Evolutionary conservation across 2,329 filamentous ascomycete species (phyloP).

Genomic region (Phyllosticta citriasiana): DNA sequence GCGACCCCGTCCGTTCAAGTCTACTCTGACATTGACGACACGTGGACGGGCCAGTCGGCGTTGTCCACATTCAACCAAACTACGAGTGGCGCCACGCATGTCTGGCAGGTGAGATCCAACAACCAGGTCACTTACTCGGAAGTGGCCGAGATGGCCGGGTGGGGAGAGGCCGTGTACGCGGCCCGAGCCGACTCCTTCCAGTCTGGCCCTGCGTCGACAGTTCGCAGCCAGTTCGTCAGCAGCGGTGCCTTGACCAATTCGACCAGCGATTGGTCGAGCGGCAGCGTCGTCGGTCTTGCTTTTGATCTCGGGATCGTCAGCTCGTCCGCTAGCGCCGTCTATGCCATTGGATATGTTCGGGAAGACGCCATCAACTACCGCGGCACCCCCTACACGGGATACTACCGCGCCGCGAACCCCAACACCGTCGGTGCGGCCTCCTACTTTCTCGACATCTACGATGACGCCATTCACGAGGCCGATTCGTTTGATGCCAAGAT

Average conservation of each 20-base stretch:
- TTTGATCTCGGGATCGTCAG: slow-evolving; percentile 30
- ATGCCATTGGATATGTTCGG: slow-evolving; percentile 33
- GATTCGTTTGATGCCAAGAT: slow-evolving; percentile 19
- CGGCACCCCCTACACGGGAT: slow-evolving; percentile 30
- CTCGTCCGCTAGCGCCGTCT: slow-evolving; percentile 24
- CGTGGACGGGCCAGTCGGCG: slow-evolving; percentile 30
- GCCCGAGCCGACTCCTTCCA: slow-evolving; percentile 23
- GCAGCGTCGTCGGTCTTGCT: slow-evolving; percentile 27
- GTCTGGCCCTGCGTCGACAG: slow-evolving; percentile 19
- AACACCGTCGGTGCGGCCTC: slow-evolving; percentile 25
- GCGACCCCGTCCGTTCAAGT: slow-evolving; percentile 25
- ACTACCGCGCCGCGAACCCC: slow-evolving; percentile 28
- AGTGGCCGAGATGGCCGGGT: slow-evolving; percentile 31
- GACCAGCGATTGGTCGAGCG: slow-evolving; percentile 18
- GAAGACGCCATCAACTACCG: slow-evolving; percentile 33
- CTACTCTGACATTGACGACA: slow-evolving; percentile 35
- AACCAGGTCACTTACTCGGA: slow-evolving; percentile 26
- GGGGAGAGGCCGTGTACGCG: slow-evolving; percentile 34
- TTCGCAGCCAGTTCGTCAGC: slow-evolving; percentile 24
- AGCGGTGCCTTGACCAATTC: slow-evolving; percentile 21
- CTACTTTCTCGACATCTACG: slow-evolving; percentile 33
- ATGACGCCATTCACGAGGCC: slow-evolving; percentile 26
- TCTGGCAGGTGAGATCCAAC: slow-evolving; percentile 26
- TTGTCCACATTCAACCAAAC: slow-evolving; percentile 18
- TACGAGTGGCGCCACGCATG: slow-evolving; percentile 16